A percentile compares a stretch with the other conserved stretches of the same genome.
Evolutionary conservation across 768 basidiomycete genomes (phyloP).

Genomic region (Sarcodon aspratus): DNA sequence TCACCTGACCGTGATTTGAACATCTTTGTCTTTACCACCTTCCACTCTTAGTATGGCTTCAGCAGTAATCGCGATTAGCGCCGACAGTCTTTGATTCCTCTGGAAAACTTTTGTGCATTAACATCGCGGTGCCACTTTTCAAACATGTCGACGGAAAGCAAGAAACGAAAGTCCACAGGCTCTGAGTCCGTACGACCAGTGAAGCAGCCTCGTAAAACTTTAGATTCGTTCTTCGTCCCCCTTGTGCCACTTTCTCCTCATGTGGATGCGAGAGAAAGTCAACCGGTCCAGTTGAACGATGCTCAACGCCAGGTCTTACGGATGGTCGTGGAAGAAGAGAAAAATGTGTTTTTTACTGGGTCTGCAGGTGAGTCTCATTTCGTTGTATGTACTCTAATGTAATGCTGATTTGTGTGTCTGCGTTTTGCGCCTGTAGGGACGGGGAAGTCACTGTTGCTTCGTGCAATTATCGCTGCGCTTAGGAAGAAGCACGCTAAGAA

Average conservation of each 20-base stretch:
- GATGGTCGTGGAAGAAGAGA: constrained; percentile 42
- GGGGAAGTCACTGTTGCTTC: constrained; percentile 50
- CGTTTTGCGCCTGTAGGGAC: constrained; percentile 30
- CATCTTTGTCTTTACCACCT: too few relatives aligned
- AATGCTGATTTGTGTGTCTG: neutral
- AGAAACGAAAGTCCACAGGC: constrained; percentile 21
- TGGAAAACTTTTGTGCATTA: too few relatives aligned
- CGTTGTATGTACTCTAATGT: neutral
- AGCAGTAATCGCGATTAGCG: too few relatives aligned
- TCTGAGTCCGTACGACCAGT: constrained; percentile 5
- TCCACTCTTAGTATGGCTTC: too few relatives aligned
- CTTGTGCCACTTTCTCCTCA: constrained; percentile 10
- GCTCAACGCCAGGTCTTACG: constrained; percentile 42
- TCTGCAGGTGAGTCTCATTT: constrained; percentile 38
- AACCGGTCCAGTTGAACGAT: constrained; percentile 32
- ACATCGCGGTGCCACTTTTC: too few relatives aligned
- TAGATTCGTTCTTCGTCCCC: constrained; percentile 23
- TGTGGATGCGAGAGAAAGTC: constrained; percentile 7
- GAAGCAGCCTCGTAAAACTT: constrained; percentile 20
- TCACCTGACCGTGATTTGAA: too few relatives aligned
- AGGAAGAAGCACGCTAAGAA: constrained; percentile 32
- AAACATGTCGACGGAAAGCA: constrained; percentile 7
- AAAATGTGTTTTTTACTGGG: constrained; percentile 59
- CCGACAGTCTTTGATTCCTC: too few relatives aligned
- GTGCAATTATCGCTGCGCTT: constrained; percentile 43